A percentile compares a stretch with the other conserved stretches of the same genome.
Conservation (phyloP, 148 eudicot genomes). For the Gaultheria prostrata region DNA sequence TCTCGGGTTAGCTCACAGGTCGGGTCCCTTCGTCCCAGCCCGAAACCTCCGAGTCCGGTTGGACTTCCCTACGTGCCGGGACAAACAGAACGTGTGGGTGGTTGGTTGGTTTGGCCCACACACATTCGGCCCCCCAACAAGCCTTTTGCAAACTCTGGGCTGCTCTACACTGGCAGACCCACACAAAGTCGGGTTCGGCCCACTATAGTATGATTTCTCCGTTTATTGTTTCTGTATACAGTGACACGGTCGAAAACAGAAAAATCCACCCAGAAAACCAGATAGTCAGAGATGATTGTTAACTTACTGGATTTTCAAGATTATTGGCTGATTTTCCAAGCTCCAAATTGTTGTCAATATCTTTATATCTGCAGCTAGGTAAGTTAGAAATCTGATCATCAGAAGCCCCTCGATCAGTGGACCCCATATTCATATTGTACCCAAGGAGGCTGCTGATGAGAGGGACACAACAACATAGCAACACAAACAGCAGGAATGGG, state of each 20-base stretch:
- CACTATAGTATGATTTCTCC: neutral
- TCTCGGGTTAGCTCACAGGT: too few relatives aligned
- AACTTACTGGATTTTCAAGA: conserved; percentile 48
- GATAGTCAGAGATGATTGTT: neutral
- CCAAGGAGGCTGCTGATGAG: conserved; percentile 65
- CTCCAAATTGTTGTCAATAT: conserved; percentile 32
- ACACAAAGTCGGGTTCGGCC: too few relatives aligned
- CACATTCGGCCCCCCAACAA: too few relatives aligned
- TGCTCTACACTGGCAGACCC: too few relatives aligned
- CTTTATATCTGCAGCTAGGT: conserved; percentile 64
- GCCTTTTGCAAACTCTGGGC: too few relatives aligned
- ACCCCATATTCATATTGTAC: conserved; percentile 70
- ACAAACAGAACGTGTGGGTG: too few relatives aligned
- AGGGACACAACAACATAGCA: conserved; percentile 81
- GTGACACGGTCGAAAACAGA: neutral
- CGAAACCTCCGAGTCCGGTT: too few relatives aligned
- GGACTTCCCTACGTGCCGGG: too few relatives aligned
- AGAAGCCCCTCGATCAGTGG: conserved; percentile 68
- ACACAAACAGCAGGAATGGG: conserved; percentile 73
- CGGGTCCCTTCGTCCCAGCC: too few relatives aligned
- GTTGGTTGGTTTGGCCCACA: too few relatives aligned
- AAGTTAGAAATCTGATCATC: conserved; percentile 67
- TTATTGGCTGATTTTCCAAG: conserved; percentile 30
- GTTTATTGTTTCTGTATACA: neutral
- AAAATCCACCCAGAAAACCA: neutral